A percentile compares a stretch with the other conserved stretches of the same genome.
Evolutionary conservation across 2,329 filamentous ascomycete species (phyloP).

Genomic region (Colletotrichum sp.): DNA sequence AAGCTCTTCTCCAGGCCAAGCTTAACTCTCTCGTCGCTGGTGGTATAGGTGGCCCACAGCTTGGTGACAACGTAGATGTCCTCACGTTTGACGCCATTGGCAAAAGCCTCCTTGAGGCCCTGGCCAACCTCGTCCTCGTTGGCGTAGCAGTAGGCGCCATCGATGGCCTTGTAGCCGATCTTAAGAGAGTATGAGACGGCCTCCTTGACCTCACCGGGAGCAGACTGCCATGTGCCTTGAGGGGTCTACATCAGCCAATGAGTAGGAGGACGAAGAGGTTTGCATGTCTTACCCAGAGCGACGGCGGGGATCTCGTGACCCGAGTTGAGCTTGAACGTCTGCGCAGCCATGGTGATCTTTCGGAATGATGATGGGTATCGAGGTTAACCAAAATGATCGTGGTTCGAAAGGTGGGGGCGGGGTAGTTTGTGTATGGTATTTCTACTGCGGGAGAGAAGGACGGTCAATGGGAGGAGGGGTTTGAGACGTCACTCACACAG

Average conservation of each 20-base stretch:
- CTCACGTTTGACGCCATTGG: conserved; percentile 73
- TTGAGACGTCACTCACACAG: not conserved
- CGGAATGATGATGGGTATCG: not conserved
- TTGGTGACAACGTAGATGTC: conserved; percentile 87
- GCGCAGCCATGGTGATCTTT: conserved; percentile 50
- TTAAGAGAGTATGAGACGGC: conserved; percentile 66
- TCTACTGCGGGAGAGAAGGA: not conserved
- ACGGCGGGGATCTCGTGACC: conserved; percentile 68
- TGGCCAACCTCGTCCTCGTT: conserved; percentile 86
- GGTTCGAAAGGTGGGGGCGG: conserved; percentile 7
- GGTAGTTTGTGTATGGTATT: not conserved
- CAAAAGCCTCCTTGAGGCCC: conserved; percentile 76
- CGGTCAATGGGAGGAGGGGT: not conserved
- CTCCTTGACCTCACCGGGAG: conserved; percentile 60
- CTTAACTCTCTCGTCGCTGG: conserved; percentile 58
- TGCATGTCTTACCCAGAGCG: conserved; percentile 59
- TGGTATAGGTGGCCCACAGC: conserved; percentile 83
- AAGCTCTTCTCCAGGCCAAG: conserved; percentile 75
- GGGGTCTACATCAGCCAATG: not conserved
- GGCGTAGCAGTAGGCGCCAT: conserved; percentile 78
- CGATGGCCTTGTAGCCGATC: conserved; percentile 65
- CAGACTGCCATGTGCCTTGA: conserved; percentile 69
- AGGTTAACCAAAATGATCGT: not conserved
- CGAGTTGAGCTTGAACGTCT: conserved; percentile 69
- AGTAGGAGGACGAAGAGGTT: no score